Conservation (phyloP, 2,329 filamentous ascomycete species). For the Volutella citrinella region DNA sequence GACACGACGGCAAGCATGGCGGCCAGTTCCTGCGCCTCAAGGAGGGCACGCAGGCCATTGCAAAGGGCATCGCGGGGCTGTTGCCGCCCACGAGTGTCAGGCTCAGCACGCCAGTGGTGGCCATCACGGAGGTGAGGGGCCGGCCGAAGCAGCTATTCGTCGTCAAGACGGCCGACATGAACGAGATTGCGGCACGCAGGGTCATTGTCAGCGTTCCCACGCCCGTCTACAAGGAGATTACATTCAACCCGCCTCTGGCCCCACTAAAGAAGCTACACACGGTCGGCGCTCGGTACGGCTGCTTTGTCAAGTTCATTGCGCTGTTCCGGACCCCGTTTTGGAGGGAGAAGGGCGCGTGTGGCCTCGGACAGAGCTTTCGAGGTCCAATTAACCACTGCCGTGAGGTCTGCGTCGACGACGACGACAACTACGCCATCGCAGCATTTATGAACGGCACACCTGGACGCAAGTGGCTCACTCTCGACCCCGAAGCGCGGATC, state of each 20-base stretch:
- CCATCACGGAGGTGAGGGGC: background rate
- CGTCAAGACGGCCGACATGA: background rate
- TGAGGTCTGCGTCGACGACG: slow-evolving; percentile 5
- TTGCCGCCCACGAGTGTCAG: background rate
- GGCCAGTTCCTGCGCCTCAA: slow-evolving; percentile 10
- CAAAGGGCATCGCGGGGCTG: slow-evolving; percentile 3
- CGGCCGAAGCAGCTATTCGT: background rate
- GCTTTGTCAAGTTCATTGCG: slow-evolving; percentile 12
- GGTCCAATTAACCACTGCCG: slow-evolving; percentile 8
- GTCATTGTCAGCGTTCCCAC: slow-evolving; percentile 10
- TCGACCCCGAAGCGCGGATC: background rate
- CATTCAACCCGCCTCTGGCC: slow-evolving; percentile 5
- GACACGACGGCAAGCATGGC: slow-evolving; percentile 12
- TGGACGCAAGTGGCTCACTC: slow-evolving; percentile 3
- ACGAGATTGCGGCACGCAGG: slow-evolving; percentile 1
- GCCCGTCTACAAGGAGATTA: slow-evolving; percentile 5
- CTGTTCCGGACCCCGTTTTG: slow-evolving; percentile 14
- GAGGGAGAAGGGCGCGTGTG: slow-evolving; percentile 6
- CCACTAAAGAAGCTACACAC: background rate
- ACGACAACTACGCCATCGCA: slow-evolving; percentile 7
- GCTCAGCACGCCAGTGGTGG: slow-evolving; percentile 2
- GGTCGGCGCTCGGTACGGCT: slow-evolving; percentile 6
- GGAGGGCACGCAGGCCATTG: slow-evolving; percentile 10
- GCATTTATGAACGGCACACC: slow-evolving; percentile 3
- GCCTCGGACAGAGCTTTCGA: slow-evolving; percentile 9